phyloP scores from a whole-genome alignment of 192 early-diverging fungal species.

The Backusella macrospora region DNA sequence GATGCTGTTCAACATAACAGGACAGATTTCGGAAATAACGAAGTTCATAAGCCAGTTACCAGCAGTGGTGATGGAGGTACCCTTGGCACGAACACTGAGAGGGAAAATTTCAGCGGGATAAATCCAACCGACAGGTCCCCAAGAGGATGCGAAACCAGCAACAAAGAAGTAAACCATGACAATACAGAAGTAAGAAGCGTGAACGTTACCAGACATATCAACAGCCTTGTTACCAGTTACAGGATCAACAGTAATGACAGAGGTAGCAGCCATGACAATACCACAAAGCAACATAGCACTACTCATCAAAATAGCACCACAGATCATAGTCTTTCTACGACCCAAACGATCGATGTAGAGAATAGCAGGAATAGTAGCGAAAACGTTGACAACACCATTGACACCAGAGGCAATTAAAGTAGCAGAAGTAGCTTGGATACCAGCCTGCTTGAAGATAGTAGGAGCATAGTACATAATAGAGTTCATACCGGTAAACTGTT shows the following conservation, averaged over 20 bases:
- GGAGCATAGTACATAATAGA: slow-evolving; percentile 74
- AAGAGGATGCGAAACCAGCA: slow-evolving; percentile 75
- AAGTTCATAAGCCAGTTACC: slow-evolving; percentile 89
- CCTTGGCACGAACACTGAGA: slow-evolving; percentile 83
- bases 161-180: slow-evolving; percentile 62
- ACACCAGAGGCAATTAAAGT: slow-evolving; percentile 40
- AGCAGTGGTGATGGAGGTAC: slow-evolving; percentile 75
- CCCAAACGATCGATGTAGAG: slow-evolving; percentile 80
- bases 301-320: slow-evolving; percentile 69
- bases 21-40: slow-evolving; percentile 68
- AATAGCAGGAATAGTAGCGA: slow-evolving; percentile 84
- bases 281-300: slow-evolving; percentile 33
- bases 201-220: slow-evolving; percentile 9
- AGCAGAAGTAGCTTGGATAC: slow-evolving; percentile 28
- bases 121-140: slow-evolving; percentile 93
- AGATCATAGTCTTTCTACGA: slow-evolving; percentile 71
- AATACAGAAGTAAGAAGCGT: slow-evolving; percentile 39
- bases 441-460: slow-evolving; percentile 40
- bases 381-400: slow-evolving; percentile 69
- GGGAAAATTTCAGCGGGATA: slow-evolving; percentile 92
- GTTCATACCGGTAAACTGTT: slow-evolving; percentile 88
- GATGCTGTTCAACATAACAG: slow-evolving; percentile 65
- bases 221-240: slow-evolving; percentile 19
- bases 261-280: slow-evolving; percentile 42
- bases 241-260: slow-evolving; percentile 34